phyloP scores from a whole-genome alignment of 2,329 filamentous ascomycete genomes.

The Penicillium glabrum region DNA sequence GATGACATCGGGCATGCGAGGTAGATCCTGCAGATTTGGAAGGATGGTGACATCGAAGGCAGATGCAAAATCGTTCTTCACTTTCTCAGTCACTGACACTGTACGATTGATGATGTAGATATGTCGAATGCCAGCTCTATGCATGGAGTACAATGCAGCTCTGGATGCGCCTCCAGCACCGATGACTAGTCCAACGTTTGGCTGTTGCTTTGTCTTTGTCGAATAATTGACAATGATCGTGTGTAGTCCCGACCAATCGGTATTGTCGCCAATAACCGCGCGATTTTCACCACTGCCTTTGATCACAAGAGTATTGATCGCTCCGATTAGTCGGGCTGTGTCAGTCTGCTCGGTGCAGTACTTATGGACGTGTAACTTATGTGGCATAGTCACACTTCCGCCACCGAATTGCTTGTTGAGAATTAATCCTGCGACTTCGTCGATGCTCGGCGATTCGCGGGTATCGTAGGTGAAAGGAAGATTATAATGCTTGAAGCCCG shows the following conservation, averaged over 20 bases:
- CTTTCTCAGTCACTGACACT: constrained; percentile 4
- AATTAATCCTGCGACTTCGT: constrained; percentile 33
- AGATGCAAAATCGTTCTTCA: constrained; percentile 8
- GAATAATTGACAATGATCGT: constrained; percentile 25
- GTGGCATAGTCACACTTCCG: constrained; percentile 45
- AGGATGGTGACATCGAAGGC: constrained; percentile 9
- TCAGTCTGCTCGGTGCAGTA: constrained; percentile 41
- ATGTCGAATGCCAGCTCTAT: constrained; percentile 26
- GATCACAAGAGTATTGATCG: constrained; percentile 26
- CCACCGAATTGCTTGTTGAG: constrained; percentile 30
- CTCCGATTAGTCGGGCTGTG: constrained; percentile 36
- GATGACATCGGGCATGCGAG: constrained; percentile 15
- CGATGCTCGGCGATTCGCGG: constrained; percentile 33
- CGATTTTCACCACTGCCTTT: constrained; percentile 13
- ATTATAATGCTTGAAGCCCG: constrained; percentile 10
- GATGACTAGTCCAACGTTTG: constrained; percentile 36
- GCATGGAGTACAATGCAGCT: constrained; percentile 41
- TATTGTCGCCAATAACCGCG: constrained; percentile 42
- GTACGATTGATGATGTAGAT: constrained; percentile 42
- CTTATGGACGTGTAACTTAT: constrained; percentile 43
- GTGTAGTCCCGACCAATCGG: constrained; percentile 46
- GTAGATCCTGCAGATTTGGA: constrained; percentile 7
- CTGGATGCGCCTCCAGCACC: constrained; percentile 46
- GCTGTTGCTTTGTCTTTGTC: constrained; percentile 8
- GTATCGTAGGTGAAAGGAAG: constrained; percentile 8